Base-by-base conservation (phyloP, 225 moss, liverwort and hornwort species). In the Pseudoscleropodium purum region DNA sequence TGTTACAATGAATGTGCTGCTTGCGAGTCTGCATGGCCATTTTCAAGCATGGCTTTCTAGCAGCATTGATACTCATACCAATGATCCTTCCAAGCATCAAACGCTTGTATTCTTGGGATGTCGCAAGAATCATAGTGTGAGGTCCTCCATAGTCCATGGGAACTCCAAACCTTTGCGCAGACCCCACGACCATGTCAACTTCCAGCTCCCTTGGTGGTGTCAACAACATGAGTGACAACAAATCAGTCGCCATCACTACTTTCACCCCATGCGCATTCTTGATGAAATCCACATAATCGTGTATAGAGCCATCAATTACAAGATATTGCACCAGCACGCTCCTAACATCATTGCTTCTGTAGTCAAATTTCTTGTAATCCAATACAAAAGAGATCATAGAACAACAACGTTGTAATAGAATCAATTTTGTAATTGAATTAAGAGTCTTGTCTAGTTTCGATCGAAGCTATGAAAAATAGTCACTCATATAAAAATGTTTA, bases 1-100 rank as follows among this genome's bases (percentile, higher is more conserved):
- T 99, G 92, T 97, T 96, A 80, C 99, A 95, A 67, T 97, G 96
- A 88, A 99, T 99, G 83, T 97, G 97, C 90, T 97, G 99, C 91
- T 99, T 97, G 83, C 99, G 96, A 47, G 99, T 99, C 93, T 99
- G 99, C 99, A 99, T 99, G 83, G 99, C 99, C 99, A 99, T 99
- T 49, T 97, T 95, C 85, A 99, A 89, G 60, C 96, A 96, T 24
- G 99, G 99, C 90, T 99, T 99, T 24, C 99, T 97, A 34, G 93
- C 82, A 11, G 97, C 61, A 78, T 99, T 97, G 34, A 97, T 91
- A 57, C 96, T 97, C 89, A 97, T 91, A 63, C 99, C 99, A 65
- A 99, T 99, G 92, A 99, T 97, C 33, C 99, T 92, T 39, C 99
- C 99, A 6, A 97, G 99, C 97, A 99, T 97, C 60, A 99, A 89